A percentile compares a stretch with the other conserved stretches of the same genome.
Conservation (phyloP, 768 basidiomycete genomes). For the Podaxis sp. region DNA sequence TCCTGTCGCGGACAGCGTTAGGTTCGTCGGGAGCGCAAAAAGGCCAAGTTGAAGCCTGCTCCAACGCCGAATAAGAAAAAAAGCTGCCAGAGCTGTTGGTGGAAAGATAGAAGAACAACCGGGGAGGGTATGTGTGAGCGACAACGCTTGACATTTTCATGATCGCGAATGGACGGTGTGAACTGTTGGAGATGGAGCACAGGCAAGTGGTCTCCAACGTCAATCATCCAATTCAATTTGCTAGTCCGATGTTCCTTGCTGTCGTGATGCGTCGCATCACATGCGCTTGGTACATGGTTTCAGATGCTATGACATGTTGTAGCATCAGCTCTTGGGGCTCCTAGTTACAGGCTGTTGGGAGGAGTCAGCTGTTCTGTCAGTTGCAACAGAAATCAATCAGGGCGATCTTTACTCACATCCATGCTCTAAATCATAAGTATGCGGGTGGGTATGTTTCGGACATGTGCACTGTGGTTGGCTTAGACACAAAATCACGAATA, state of each 20-base stretch:
- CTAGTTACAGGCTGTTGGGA: background rate
- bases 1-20: background rate
- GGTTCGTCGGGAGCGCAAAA: background rate
- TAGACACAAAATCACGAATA: too few species aligned
- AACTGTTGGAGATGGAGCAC: background rate
- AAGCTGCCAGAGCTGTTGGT: background rate
- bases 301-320: background rate
- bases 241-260: too few species aligned
- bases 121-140: background rate
- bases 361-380: background rate
- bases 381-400: background rate
- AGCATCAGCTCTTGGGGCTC: background rate
- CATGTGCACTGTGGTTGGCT: too few species aligned
- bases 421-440: background rate
- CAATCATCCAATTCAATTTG: background rate
- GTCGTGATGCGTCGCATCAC: too few species aligned
- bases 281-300: too few species aligned
- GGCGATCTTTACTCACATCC: background rate
- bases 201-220: background rate
- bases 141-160: background rate
- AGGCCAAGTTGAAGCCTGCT: conserved; percentile 2
- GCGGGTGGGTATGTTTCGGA: too few species aligned
- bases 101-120: background rate
- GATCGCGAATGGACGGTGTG: background rate
- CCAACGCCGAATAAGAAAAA: background rate